Percentiles rank a stretch among this genome's conserved stretches.
phyloP scores from a whole-genome alignment of 148 eudicot genomes.

The Limonium bicolor region DNA sequence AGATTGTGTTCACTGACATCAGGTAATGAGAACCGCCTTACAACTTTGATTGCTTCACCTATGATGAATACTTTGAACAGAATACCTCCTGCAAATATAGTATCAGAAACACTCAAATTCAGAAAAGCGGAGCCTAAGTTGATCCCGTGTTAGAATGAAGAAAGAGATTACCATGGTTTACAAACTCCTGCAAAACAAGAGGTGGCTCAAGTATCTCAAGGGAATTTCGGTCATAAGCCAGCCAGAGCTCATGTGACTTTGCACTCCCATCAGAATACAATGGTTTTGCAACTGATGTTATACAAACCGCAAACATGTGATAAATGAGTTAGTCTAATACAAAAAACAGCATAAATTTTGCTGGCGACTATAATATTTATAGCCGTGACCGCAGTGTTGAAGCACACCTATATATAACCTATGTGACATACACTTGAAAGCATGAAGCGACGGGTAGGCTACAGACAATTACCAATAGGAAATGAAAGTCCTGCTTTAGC shows the following conservation, averaged over 20 bases:
- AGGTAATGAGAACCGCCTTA: conserved; percentile 78
- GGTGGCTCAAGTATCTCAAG: conserved; percentile 89
- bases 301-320: not conserved
- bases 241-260: conserved; percentile 78
- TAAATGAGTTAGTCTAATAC: too few relatives aligned
- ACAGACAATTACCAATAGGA: conserved; percentile 60
- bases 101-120: not conserved
- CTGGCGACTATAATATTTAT: too few relatives aligned
- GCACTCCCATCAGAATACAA: conserved; percentile 62
- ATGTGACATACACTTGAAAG: too few relatives aligned
- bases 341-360: too few relatives aligned
- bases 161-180: conserved; percentile 67
- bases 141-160: too few relatives aligned
- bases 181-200: conserved; percentile 82
- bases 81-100: conserved; percentile 69
- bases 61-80: conserved; percentile 86
- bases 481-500: conserved; percentile 53
- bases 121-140: not conserved
- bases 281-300: conserved; percentile 85
- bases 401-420: too few relatives aligned
- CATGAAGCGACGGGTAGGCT: too few relatives aligned
- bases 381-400: too few relatives aligned
- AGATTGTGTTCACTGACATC: conserved; percentile 63
- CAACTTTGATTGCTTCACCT: conserved; percentile 90
- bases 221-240: conserved; percentile 81